These are phyloP conservation scores for Gracilaria gracilis DNA, from an alignment of 23 red algal genomes.

Conservation along the genomic window DNA sequence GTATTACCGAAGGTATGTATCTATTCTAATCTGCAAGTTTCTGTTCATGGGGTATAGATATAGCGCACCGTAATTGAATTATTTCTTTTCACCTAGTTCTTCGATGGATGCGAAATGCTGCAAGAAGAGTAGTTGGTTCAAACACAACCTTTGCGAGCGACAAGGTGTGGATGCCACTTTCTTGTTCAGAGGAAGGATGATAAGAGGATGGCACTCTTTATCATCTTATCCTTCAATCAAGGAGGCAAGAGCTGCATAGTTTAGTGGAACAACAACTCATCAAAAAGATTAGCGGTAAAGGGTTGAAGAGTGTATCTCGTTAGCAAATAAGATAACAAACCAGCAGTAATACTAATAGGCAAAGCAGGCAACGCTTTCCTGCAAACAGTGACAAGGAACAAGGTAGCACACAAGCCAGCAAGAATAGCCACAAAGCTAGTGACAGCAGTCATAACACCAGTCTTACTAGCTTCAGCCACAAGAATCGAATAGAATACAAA, in stretches of 20 bases:
- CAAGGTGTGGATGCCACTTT: too few relatives aligned
- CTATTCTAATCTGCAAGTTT: background rate
- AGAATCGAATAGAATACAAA: conserved; percentile 94
- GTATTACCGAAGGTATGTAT: background rate
- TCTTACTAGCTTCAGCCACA: conserved; percentile 70
- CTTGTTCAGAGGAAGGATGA: too few relatives aligned
- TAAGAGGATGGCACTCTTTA: too few relatives aligned
- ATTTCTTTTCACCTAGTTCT: too few relatives aligned
- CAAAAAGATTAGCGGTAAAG: conserved; percentile 69
- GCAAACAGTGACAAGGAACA: conserved; percentile 82
- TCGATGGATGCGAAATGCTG: too few relatives aligned
- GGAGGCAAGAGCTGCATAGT: too few relatives aligned
- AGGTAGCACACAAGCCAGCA: conserved; percentile 75
- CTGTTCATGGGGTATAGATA: background rate
- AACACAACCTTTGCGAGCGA: too few relatives aligned
- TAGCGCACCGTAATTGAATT: background rate
- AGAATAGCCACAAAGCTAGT: conserved; percentile 80
- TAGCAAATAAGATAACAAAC: conserved; percentile 72
- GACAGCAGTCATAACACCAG: conserved; percentile 75
- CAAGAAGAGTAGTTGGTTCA: too few relatives aligned
- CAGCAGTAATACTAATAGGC: conserved; percentile 82
- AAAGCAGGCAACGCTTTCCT: conserved; percentile 84
- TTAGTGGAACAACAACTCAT: conserved; percentile 81
- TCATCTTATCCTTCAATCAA: too few relatives aligned
- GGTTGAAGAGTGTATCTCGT: conserved; percentile 77